phyloP scores from a whole-genome alignment of 106 monocot genomes.

The Agapanthus africanus region DNA sequence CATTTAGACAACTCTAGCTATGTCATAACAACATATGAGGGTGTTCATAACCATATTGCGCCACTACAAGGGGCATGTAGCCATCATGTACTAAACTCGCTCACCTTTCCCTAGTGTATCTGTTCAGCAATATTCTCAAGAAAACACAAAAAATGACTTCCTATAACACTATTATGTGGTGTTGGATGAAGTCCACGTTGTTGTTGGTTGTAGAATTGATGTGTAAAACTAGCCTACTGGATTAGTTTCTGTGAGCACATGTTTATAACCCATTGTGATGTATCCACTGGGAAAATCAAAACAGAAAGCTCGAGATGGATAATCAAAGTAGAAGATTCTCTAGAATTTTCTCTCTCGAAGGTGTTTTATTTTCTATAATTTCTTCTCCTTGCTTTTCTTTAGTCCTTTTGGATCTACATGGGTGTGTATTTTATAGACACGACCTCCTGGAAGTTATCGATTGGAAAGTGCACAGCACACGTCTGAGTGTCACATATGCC shows the following conservation, averaged over 20 bases:
- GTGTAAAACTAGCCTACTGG: background rate
- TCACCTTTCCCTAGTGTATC: background rate
- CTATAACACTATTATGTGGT: background rate
- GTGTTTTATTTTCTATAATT: background rate
- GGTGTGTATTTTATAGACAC: no score
- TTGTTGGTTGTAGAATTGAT: background rate
- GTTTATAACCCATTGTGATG: background rate
- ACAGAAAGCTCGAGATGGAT: background rate
- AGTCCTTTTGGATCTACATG: no score
- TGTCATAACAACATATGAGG: no score
- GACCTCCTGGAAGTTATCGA: no score
- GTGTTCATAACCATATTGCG: no score
- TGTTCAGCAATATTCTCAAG: constrained; percentile 1
- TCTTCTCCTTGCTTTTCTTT: background rate
- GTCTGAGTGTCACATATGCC: no score
- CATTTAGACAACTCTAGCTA: no score
- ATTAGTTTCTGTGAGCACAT: background rate
- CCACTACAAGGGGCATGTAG: constrained; percentile 6
- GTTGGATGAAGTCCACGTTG: background rate
- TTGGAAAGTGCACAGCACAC: no score
- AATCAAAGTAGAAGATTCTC: background rate
- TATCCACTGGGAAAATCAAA: background rate
- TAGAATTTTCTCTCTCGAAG: background rate
- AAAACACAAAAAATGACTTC: background rate
- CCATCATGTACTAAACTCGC: background rate